Conservation (phyloP, 192 early-diverging fungal genomes). For the Umbelopsis isabellina region DNA sequence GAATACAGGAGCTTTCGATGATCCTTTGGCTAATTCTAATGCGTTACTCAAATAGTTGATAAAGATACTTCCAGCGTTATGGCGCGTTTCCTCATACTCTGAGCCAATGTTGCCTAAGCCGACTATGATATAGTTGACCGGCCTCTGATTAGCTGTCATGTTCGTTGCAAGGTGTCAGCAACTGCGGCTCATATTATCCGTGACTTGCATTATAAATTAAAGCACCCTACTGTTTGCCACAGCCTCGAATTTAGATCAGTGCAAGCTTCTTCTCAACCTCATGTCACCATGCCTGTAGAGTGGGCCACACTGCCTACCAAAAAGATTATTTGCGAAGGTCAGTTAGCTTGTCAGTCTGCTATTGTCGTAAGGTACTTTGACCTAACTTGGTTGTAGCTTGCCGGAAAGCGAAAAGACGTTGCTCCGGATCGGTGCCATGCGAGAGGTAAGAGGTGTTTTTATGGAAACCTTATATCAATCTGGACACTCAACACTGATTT, state of each 20-base stretch:
- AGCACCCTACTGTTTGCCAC: too few species aligned
- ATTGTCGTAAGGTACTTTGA: not conserved
- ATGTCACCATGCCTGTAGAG: constrained; percentile 9
- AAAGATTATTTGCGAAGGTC: constrained; percentile 9
- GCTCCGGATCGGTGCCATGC: not conserved
- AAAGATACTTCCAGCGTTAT: constrained; percentile 65
- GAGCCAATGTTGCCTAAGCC: constrained; percentile 57
- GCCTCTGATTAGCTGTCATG: constrained; percentile 14
- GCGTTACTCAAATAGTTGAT: constrained; percentile 64
- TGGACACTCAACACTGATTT: not conserved
- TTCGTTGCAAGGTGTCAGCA: not conserved
- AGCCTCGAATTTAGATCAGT: too few species aligned
- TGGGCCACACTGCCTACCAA: not conserved
- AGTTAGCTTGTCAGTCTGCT: not conserved
- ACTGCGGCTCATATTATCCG: not conserved
- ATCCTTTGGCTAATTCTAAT: constrained; percentile 52
- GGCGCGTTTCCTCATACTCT: constrained; percentile 52
- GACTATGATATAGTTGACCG: constrained; percentile 57
- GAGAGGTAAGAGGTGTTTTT: not conserved
- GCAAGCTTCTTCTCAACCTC: not conserved
- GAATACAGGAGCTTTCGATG: constrained; percentile 36
- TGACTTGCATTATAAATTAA: not conserved
- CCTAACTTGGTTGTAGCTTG: not conserved
- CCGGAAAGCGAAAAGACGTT: constrained; percentile 13
- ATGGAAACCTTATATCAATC: too few species aligned